Evolutionary conservation across 2,329 filamentous ascomycete genomes (phyloP).

Genomic region (Diaporthe batatas): DNA sequence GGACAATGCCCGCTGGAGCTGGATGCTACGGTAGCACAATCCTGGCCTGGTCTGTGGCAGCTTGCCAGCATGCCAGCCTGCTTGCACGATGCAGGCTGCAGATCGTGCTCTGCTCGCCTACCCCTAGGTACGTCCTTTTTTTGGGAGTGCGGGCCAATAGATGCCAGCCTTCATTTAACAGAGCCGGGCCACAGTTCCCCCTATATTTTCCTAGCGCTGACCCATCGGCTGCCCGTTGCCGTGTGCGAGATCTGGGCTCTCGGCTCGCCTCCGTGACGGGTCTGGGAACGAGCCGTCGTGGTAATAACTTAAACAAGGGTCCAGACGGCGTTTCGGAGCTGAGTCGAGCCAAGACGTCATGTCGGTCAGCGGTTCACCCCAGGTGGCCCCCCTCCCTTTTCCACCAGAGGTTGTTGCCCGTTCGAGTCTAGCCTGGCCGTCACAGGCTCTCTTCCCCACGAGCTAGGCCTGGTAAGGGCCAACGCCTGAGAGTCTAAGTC

Average conservation of each 20-base stretch:
- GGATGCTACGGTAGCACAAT: conserved; percentile 3
- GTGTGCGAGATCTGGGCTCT: not conserved
- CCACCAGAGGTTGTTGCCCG: not conserved
- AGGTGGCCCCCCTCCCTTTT: not conserved
- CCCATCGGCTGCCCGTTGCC: conserved; percentile 11
- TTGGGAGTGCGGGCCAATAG: conserved; percentile 15
- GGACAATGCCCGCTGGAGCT: not conserved
- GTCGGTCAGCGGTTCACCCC: not conserved
- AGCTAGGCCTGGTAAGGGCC: not conserved
- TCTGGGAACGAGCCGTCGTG: conserved; percentile 6
- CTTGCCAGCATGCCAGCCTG: not conserved
- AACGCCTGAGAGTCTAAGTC: not conserved
- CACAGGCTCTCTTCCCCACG: not conserved
- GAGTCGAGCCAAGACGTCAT: conserved; percentile 28
- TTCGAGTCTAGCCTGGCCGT: not conserved
- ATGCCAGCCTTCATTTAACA: not conserved
- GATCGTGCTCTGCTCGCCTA: conserved; percentile 21
- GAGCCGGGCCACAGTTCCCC: conserved; percentile 12
- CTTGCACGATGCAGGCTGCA: conserved; percentile 24
- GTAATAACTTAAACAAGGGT: conserved; percentile 13
- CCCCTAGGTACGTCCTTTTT: not conserved
- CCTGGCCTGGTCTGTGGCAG: not conserved
- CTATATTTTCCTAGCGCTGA: conserved; percentile 30
- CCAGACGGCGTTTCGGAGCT: conserved; percentile 24
- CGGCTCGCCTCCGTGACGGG: conserved; percentile 22